Base-by-base conservation (phyloP, 306 rosid genomes). In the Cicer cuneatum region DNA sequence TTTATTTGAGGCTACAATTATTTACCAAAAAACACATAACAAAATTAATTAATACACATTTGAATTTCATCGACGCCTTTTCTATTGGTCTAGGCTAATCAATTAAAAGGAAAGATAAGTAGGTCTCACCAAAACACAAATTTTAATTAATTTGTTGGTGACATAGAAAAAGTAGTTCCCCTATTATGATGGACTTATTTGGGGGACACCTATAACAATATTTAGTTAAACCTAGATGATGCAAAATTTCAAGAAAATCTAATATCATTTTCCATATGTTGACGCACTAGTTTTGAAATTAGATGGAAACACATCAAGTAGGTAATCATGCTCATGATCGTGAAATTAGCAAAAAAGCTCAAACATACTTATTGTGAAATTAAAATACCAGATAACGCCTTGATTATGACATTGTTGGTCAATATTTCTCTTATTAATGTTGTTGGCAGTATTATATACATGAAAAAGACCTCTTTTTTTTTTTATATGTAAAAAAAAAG, bases 181-280 rank as follows among this genome's bases (percentile, higher is more conserved):
- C 65, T 57, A 68, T 53, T 68, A 67, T 71, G 79, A 18, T 80
- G 76, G 52, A 57, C 69, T 49, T 71, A 58, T 75, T 71, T 71
- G 10, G 69, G 73, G 80, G 59, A 53, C 53, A 80, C 54, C 77
- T 46, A 60, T 37, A 40, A 52, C 51, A 8, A 72, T 58, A 45
- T 8, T 72, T 66, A 52, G 40, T 59, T 76, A 62, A 71, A 51
- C 71, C 68, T 39, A 60, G n/a, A 18, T 33, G 1, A 65, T 48
- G 21, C 68, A 60, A 57, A 15, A 54, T 40, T 69, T 29, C 47
- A 64, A 70, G 72, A 58, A 58, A 69, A 64, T 40, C 21, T 71
- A 48, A 77, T 11, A 69, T 80, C 83, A 80, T 76, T 73, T 79
- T 80, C 82, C 51, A 72, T 70, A 72, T 73, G 56, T 72, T 77